Evolutionary conservation across 257 asterid species (phyloP), one percentile per base, ranked within the genome.

Genomic region (Leonotis leonurus): DNA sequence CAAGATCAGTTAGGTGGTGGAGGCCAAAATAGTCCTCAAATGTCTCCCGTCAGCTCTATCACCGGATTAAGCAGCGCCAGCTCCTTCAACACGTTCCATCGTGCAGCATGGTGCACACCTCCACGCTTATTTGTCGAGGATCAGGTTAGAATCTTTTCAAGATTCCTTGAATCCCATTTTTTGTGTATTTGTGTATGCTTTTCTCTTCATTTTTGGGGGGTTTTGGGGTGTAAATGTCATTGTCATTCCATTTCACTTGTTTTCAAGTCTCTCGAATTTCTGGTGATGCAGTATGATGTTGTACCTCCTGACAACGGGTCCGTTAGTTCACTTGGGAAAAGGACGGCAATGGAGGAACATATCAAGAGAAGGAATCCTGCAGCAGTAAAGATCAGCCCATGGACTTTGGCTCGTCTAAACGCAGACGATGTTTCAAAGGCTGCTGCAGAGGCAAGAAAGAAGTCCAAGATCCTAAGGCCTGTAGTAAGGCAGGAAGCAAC

Each of bases 101-200:
- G 96, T 55, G 99, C 95, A 5, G 96, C 99, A 0, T 89, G 96
- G 95, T 93, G 99, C 74, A 93, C 99, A 0, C 99, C 99, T 2
- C 99, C 97, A 0, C 95, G 96, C 14, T 89, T 89, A 8, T 89
- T 93, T 71, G 84, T 93, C 27, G 99, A 93, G 74, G 99, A 93
- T 73, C 99, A 89, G 99, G 99, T 93, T 37, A 5, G 22, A 51
- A 21, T 29, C 37, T 50, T 43, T 18, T 39, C 4, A 39, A 40
- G 20, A 50, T 50, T 48, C 27, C 27, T 56, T 55, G 36, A 10
- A 8, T n/a, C 56, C n/a, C 43, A 45, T 0, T 7, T 33, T n/a
- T 35, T 18, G 17, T 3, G 17, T n/a, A n/a, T n/a, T n/a, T n/a
- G n/a, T n/a, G n/a, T n/a, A n/a, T n/a, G n/a, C n/a, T n/a, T n/a